Base-by-base conservation (phyloP, 2,329 filamentous ascomycete genomes). In the Ceratocystis eucalypticola region DNA sequence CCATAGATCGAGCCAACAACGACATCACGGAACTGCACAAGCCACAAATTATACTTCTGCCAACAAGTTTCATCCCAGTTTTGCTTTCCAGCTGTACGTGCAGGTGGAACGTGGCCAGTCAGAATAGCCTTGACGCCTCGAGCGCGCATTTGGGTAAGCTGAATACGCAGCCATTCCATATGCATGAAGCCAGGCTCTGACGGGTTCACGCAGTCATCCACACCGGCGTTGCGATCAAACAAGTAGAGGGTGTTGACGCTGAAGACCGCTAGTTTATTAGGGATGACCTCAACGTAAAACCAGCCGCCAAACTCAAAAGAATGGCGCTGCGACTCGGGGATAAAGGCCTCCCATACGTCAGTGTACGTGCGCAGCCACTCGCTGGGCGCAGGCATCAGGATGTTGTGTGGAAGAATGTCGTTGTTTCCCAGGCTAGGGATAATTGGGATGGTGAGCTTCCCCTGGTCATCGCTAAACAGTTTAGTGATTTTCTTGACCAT, bases 221-320 rank as follows among this genome's bases (percentile, higher is more conserved):
- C 88, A n/a, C 87, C 93, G 2, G 88, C 88, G 73, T 99, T 99
- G 67, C 89, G 89, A 70, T 88, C 88, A 75, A 94, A 99, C 74
- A 97, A 96, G 77, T 95, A 96, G 77, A 99, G 83, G 0, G 93
- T 96, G 75, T 99, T 99, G 70, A 99, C 78, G 75, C 92, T 96
- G 77, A 99, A 88, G 66, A 96, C 90, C 22, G 91, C 89, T 64
- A 99, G 81, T 71, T 86, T 85, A 69, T 87, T 81, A 0, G 93
- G 93, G 63, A 99, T 88, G 48, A 96, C 93, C 75, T 99, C 94
- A 64, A 90, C 87, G 70, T 87, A 90, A 76, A 94, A 99, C 91
- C 93, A 99, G 45, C 94, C 94, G 66, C 94, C 94, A 74, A 89
- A 88, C 71, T 89, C 84, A 74, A 99, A 99, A 5, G 88, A 87